Evolutionary conservation across 305 asterid species (phyloP).

Genomic region (Rubia tinctorum): DNA sequence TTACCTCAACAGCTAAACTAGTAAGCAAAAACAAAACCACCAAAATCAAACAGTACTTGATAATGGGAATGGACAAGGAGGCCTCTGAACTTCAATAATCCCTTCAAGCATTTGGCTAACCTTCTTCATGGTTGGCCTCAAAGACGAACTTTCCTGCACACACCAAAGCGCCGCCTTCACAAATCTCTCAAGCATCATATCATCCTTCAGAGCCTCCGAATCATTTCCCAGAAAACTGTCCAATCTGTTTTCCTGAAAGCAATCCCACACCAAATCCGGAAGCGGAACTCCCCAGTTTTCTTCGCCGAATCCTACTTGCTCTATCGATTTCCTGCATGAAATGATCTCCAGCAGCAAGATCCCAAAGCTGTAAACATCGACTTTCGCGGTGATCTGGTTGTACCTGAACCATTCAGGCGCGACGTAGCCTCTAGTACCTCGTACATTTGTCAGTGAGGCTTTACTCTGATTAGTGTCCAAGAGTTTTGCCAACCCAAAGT

Average conservation of each 20-base stretch:
- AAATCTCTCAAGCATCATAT: constrained; percentile 9
- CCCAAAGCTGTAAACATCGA: constrained; percentile 36
- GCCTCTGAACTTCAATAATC: constrained; percentile 19
- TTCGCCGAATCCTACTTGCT: neutral
- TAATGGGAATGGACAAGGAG: constrained; percentile 21
- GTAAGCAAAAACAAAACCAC: neutral
- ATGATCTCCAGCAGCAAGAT: constrained; percentile 28
- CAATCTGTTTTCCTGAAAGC: constrained; percentile 16
- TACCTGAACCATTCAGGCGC: constrained; percentile 37
- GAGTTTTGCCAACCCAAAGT: constrained; percentile 42
- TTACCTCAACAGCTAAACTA: too few species aligned
- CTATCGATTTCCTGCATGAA: constrained; percentile 16
- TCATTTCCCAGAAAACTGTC: constrained; percentile 20
- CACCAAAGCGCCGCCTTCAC: constrained; percentile 31
- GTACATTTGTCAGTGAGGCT: constrained; percentile 21
- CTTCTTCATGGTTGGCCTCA: constrained; percentile 37
- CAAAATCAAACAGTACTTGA: neutral
- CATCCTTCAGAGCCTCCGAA: constrained; percentile 12
- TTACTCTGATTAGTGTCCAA: constrained; percentile 26
- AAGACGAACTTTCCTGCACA: constrained; percentile 27
- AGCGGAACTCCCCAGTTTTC: constrained; percentile 13
- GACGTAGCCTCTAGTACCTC: constrained; percentile 36
- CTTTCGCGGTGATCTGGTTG: constrained; percentile 22
- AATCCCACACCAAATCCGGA: constrained; percentile 28
- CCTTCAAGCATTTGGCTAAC: constrained; percentile 36